phyloP scores from a whole-genome alignment of 768 basidiomycete species.

The Boletus sp. region DNA sequence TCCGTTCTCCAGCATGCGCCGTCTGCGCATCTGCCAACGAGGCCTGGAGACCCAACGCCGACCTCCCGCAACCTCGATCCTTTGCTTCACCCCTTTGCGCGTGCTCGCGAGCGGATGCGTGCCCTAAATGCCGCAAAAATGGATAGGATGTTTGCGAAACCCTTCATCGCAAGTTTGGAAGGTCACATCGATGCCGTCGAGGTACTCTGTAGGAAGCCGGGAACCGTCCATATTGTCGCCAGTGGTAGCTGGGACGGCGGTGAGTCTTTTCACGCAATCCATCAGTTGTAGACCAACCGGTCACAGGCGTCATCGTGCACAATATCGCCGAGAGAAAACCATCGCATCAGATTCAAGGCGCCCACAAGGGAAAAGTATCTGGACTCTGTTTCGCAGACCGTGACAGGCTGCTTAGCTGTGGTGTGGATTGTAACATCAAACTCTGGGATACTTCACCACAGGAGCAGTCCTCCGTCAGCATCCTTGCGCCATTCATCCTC shows the following conservation, averaged over 20 bases:
- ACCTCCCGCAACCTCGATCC: conserved; percentile 91
- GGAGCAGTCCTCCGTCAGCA: conserved; percentile 39
- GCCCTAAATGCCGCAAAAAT: conserved; percentile 96
- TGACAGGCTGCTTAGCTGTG: conserved; percentile 69
- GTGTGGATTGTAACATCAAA: conserved; percentile 79
- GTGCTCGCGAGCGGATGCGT: conserved; percentile 87
- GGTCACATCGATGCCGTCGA: conserved; percentile 97
- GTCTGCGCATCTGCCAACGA: conserved; percentile 64
- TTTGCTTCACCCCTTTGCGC: conserved; percentile 91
- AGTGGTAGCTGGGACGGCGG: conserved; percentile 97
- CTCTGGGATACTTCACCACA: conserved; percentile 59
- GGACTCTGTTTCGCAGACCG: conserved; percentile 72
- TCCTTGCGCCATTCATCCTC: not conserved
- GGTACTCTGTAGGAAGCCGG: conserved; percentile 67
- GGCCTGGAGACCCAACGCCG: conserved; percentile 83
- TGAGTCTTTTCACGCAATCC: conserved; percentile 36
- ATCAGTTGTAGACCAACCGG: not conserved
- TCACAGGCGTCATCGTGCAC: conserved; percentile 79
- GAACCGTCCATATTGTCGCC: conserved; percentile 72
- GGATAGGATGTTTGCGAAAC: conserved; percentile 97
- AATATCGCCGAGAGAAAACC: conserved; percentile 61
- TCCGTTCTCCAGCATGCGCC: conserved; percentile 83
- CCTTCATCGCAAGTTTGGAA: conserved; percentile 85
- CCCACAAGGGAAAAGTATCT: conserved; percentile 83
- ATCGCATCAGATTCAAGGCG: conserved; percentile 55